Evolutionary conservation across 2,329 filamentous ascomycete genomes (phyloP).

Genomic region (Fusarium sublunatum): DNA sequence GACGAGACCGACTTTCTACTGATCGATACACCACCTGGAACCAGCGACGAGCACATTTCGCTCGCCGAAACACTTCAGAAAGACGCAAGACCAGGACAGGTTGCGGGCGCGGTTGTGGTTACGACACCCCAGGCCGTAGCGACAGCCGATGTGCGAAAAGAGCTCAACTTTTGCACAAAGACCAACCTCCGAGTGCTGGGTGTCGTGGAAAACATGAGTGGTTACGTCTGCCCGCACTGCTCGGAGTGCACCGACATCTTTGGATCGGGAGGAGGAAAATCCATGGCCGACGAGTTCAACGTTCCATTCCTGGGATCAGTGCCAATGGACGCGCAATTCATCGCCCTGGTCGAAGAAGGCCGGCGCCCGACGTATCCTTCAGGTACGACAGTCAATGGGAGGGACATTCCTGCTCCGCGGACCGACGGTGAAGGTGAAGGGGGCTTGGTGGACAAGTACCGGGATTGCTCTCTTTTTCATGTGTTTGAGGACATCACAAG

Average conservation of each 20-base stretch:
- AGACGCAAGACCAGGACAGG: constrained; percentile 70
- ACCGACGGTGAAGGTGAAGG: background rate
- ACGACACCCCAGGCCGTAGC: constrained; percentile 96
- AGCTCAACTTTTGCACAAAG: constrained; percentile 92
- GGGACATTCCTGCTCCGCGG: constrained; percentile 57
- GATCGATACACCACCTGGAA: constrained; percentile 95
- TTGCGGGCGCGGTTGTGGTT: constrained; percentile 90
- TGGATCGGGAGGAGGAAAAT: constrained; percentile 86
- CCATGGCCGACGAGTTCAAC: constrained; percentile 87
- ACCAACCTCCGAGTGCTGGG: constrained; percentile 83
- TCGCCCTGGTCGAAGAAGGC: constrained; percentile 83
- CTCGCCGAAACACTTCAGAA: constrained; percentile 85
- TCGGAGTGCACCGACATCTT: constrained; percentile 94
- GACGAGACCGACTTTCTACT: constrained; percentile 88
- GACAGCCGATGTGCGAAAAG: constrained; percentile 93
- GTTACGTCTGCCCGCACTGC: constrained; percentile 84
- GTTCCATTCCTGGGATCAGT: constrained; percentile 88
- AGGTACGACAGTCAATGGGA: constrained; percentile 71
- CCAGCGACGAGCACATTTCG: constrained; percentile 96
- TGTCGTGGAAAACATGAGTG: constrained; percentile 97
- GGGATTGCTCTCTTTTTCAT: constrained; percentile 74
- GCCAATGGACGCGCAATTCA: constrained; percentile 93
- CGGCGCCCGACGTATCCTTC: constrained; percentile 73
- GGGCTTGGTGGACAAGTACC: constrained; percentile 76
- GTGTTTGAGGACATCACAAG: constrained; percentile 74